These are phyloP conservation scores for Typha latifolia DNA, from an alignment of 176 grass and related monocot genomes.

Conservation along the genomic window DNA sequence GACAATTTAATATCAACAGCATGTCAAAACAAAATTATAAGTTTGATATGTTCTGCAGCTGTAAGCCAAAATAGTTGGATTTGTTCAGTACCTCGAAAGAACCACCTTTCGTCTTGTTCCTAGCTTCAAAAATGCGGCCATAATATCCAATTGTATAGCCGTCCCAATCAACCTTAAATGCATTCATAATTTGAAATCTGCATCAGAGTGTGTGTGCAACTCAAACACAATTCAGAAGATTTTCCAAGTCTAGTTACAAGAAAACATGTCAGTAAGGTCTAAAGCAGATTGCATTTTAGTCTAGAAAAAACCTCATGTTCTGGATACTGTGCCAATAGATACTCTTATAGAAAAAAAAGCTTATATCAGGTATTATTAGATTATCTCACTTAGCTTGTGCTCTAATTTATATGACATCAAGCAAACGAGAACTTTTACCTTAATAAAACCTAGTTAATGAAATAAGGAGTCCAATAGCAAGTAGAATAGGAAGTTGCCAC, in stretches of 20 bases:
- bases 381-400: too few relatives aligned
- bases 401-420: too few relatives aligned
- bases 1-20: not conserved
- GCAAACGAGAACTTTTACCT: too few relatives aligned
- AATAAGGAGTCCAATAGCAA: too few relatives aligned
- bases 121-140: constrained; percentile 93
- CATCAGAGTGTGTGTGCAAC: constrained; percentile 21
- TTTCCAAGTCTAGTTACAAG: constrained; percentile 1
- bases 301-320: not conserved
- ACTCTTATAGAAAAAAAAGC: too few relatives aligned
- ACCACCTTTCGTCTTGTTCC: constrained; percentile 98
- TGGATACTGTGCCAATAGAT: not conserved
- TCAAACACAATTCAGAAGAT: constrained; percentile 16
- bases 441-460: too few relatives aligned
- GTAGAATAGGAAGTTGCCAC: constrained; percentile 13
- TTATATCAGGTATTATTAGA: too few relatives aligned
- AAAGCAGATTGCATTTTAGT: too few relatives aligned
- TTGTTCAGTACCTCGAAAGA: constrained; percentile 72
- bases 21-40: not conserved
- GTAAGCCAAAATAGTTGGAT: not conserved
- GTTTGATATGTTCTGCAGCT: not conserved
- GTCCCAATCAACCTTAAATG: constrained; percentile 92
- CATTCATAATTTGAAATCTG: constrained; percentile 33
- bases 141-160: constrained; percentile 99
- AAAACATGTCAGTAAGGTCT: not conserved